Evolutionary conservation across 257 asterid species (phyloP).

Genomic region (Lycium ferocissimum): DNA sequence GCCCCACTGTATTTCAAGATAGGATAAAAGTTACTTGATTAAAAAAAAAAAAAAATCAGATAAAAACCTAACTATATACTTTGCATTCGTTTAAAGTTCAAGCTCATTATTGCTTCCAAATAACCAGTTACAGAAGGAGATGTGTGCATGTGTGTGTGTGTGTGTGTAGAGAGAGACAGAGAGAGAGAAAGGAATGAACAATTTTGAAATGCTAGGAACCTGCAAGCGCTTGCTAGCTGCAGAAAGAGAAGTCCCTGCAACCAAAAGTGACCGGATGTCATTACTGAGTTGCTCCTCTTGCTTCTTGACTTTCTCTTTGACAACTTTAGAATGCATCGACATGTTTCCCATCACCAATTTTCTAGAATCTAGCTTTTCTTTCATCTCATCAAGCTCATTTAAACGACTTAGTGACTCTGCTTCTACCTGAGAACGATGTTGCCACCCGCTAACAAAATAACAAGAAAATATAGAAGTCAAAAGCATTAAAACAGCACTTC

Average conservation of each 20-base stretch:
- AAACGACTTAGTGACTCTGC: constrained; percentile 71
- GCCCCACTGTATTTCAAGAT: background rate
- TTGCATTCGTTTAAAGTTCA: background rate
- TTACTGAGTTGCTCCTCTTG: constrained; percentile 89
- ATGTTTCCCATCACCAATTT: constrained; percentile 94
- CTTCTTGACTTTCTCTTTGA: constrained; percentile 76
- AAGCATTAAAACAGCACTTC: too few species aligned
- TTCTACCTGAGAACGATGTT: constrained; percentile 60
- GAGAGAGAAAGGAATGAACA: background rate
- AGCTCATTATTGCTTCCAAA: background rate
- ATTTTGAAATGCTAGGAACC: constrained; percentile 46
- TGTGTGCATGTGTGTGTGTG: too few species aligned
- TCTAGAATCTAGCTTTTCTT: constrained; percentile 73
- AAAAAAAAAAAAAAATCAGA: too few species aligned
- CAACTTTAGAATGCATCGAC: constrained; percentile 87
- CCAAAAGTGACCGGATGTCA: constrained; percentile 76
- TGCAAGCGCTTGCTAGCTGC: constrained; percentile 76
- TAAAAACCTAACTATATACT: background rate
- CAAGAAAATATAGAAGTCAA: too few species aligned
- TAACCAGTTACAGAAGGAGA: background rate
- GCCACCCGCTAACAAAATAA: constrained; percentile 36
- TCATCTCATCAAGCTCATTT: constrained; percentile 86
- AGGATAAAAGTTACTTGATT: background rate
- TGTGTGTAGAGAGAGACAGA: background rate
- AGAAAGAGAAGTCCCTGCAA: constrained; percentile 88